Base-by-base conservation (phyloP, 768 basidiomycete genomes). In the Termitomyces sp. region DNA sequence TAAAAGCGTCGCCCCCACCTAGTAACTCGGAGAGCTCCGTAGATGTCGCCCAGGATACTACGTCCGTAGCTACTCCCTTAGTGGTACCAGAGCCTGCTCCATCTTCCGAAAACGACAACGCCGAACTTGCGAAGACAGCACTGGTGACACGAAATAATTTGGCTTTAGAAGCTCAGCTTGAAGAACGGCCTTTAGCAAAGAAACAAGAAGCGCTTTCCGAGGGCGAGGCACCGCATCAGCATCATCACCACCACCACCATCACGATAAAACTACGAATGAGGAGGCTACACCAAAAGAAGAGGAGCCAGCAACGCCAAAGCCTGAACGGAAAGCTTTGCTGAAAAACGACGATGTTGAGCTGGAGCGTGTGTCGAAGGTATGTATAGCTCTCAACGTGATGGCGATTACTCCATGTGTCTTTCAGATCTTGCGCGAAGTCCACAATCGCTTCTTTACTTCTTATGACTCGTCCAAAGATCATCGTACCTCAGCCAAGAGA, bases 301-400 rank as follows among this genome's bases (percentile, higher is more conserved):
- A 59, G 36, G 66, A 48, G 11, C 39, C 64, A 38, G n/a, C 52
- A 7, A 62, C 60, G 42, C 63, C 70, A 64, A 76, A 76, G 53
- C 71, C 72, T 4, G 83, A 84, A 18, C 83, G 82, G 60, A 92
- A 90, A 70, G 91, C 94, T 0, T 72, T 98, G 36, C 74, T 98
- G 54, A 95, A 90, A 75, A 92, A 94, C 61, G 86, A 96, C 63
- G 96, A 98, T 70, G 69, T 72, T 28, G 96, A 99, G 76, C 79
- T 99, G 48, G 76, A 78, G 11, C 79, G 96, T 46, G 79, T 99
- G n/a, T 81, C 84, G 61, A 83, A 81, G 75, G 95, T 94, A 67
- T 57, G 84, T 65, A 39, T 16, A 42, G n/a, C 53, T 50, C 44
- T 36, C 20, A 55, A 18, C 4, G 32, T 16, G 13, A 39, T 63